These are phyloP conservation scores for Apiosordaria backusii DNA, from an alignment of 495 filamentous ascomycete genomes.

Conservation along the genomic window DNA sequence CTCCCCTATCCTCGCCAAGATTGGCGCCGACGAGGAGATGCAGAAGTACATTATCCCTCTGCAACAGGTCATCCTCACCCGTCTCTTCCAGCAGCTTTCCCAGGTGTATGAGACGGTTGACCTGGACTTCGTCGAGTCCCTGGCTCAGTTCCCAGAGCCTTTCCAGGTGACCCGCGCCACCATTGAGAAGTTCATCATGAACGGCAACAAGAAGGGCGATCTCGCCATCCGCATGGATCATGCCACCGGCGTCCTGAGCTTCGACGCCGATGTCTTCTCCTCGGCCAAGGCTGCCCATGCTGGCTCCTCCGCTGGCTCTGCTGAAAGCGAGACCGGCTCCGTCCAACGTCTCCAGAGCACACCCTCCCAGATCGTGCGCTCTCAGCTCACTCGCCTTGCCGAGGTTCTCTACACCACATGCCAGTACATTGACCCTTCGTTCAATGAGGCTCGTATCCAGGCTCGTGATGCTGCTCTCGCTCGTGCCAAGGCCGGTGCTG, in stretches of 20 bases:
- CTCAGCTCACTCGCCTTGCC: constrained; percentile 85
- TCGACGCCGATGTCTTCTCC: constrained; percentile 97
- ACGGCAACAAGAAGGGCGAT: constrained; percentile 99
- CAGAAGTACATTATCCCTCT: constrained; percentile 90
- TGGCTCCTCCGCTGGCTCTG: constrained; percentile 80
- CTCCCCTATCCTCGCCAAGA: constrained; percentile 89
- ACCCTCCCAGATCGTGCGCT: constrained; percentile 94
- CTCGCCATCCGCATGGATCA: constrained; percentile 95
- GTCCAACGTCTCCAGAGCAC: constrained; percentile 96
- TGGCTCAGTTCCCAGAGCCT: constrained; percentile 93
- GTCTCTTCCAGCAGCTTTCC: constrained; percentile 97
- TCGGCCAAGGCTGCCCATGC: constrained; percentile 89
- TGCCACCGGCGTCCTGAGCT: constrained; percentile 88
- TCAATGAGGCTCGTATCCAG: constrained; percentile 72
- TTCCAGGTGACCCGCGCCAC: constrained; percentile 89
- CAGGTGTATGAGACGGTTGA: constrained; percentile 99
- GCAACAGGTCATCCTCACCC: constrained; percentile 96
- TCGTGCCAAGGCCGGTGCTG: constrained; percentile 78
- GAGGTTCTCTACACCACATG: constrained; percentile 89
- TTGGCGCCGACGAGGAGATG: constrained; percentile 93
- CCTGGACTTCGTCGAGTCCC: constrained; percentile 86
- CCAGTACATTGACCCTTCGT: constrained; percentile 88
- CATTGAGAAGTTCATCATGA: constrained; percentile 99
- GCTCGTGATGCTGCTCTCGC: constrained; percentile 76
- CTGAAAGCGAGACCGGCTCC: constrained; percentile 77